phyloP scores from a whole-genome alignment of 768 basidiomycete species.

The Tulasnella sp. region DNA sequence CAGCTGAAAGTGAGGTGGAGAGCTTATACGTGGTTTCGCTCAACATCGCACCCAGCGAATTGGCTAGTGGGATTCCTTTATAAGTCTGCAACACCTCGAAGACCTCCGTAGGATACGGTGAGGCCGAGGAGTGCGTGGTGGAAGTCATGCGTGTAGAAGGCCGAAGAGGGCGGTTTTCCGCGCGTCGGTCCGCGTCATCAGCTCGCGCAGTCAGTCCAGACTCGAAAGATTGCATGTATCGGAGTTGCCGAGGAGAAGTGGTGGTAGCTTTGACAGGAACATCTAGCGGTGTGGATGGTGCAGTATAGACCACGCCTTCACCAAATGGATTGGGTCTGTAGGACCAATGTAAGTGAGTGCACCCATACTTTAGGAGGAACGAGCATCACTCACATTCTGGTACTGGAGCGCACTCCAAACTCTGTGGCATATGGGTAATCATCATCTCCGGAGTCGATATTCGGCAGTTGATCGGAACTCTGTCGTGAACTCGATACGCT shows the following conservation, averaged over 20 bases:
- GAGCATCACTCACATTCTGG: no score
- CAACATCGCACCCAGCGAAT: constrained; percentile 40
- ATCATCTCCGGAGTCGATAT: no score
- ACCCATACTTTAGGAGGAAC: no score
- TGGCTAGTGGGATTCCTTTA: constrained; percentile 63
- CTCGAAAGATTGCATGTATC: constrained; percentile 81
- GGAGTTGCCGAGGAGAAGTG: constrained; percentile 42
- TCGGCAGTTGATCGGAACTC: no score
- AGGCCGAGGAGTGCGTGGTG: constrained; percentile 2
- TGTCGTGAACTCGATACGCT: no score
- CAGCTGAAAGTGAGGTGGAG: constrained; percentile 26
- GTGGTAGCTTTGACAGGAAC: constrained; percentile 23
- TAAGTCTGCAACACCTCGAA: constrained; percentile 75
- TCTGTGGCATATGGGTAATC: no score
- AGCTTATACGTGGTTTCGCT: constrained; percentile 61
- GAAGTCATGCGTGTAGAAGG: not conserved
- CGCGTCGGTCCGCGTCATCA: not conserved
- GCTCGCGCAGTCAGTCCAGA: constrained; percentile 59
- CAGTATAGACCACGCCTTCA: constrained; percentile 1
- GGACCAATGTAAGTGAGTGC: constrained; percentile 18
- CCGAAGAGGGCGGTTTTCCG: not conserved
- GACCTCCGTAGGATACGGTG: constrained; percentile 54
- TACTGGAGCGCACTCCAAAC: no score
- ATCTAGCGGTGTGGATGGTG: constrained; percentile 12
- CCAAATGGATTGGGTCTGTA: constrained; percentile 11